A percentile compares a stretch with the other conserved stretches of the same genome.
phyloP scores from a whole-genome alignment of 2,329 filamentous ascomycete species.

The Aspergillus sergii region DNA sequence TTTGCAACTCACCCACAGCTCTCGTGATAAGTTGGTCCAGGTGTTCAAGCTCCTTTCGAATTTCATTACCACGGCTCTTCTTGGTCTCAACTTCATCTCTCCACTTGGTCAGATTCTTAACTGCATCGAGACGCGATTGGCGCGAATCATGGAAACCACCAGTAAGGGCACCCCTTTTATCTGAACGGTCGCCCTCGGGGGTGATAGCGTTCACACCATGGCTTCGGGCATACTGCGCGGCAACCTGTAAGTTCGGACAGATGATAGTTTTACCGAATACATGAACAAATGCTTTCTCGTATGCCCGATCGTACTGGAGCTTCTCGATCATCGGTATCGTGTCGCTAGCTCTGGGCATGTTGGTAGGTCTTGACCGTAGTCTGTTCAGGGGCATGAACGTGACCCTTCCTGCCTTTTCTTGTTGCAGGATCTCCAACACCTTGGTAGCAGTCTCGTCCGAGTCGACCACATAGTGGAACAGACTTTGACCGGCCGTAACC shows the following conservation, averaged over 20 bases:
- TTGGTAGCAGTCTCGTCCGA: conserved; percentile 83
- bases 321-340: conserved; percentile 86
- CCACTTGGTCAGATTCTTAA: conserved; percentile 73
- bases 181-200: conserved; percentile 88
- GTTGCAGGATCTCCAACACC: conserved; percentile 77
- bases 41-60: conserved; percentile 70
- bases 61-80: conserved; percentile 63
- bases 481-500: conserved; percentile 85
- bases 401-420: conserved; percentile 78
- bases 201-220: conserved; percentile 93
- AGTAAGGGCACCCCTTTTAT: conserved; percentile 92
- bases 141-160: conserved; percentile 90
- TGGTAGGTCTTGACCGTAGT: conserved; percentile 68
- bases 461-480: conserved; percentile 97
- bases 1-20: conserved; percentile 81
- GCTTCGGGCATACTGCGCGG: conserved; percentile 86
- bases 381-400: conserved; percentile 94
- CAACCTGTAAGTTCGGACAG: conserved; percentile 84
- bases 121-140: conserved; percentile 82
- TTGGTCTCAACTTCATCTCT: conserved; percentile 73
- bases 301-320: conserved; percentile 74
- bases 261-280: conserved; percentile 96
- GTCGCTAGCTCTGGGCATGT: conserved; percentile 83
- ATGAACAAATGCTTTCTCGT: conserved; percentile 85
- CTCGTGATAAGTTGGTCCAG: conserved; percentile 88